Base-by-base conservation (phyloP, 2,329 filamentous ascomycete species). In the Blumeria graminis region DNA sequence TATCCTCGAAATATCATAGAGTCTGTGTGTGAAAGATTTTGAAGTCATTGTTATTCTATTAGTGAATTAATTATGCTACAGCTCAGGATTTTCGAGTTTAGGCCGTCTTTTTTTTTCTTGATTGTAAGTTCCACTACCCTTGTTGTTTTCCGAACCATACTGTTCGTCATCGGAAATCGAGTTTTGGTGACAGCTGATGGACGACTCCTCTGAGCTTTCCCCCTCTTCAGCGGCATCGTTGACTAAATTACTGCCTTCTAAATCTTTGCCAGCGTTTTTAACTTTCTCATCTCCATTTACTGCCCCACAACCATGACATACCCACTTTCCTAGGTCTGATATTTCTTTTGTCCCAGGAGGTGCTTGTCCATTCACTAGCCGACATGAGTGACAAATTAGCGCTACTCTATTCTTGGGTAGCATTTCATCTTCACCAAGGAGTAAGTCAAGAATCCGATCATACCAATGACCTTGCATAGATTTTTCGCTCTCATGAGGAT, bases 381-480 rank as follows among this genome's bases (percentile, higher is more conserved):
- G 76, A 67, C 92, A 98, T 41, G 76, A 74, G 35, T 73, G 69
- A 69, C 92, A 98, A 56, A 98, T 86, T 60, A 98, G 73, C 7
- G 81, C 90, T 58, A 94, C 79, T 16, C 92, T 81, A 68, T 96
- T 96, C 71, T 88, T 93, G 1, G 90, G 79, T 11, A 85, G 81
- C 4, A 86, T 93, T 69, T 98, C 92, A 64, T 98, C 92, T 65
- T 98, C 92, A 54, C 92, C 92, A 0, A 98, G 76, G 32, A 98
- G 78, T 0, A 94, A 78, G 65, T 98, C 92, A 57, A 98, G 74
- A 56, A 98, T 81, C 57, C 90, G 80, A 67, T 98, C 92, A 69
- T 96, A 98, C 92, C 92, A 98, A 65, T 84, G 81, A 14, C 80
- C 71, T 43, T 58, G 62, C 10, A 55, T 14, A 41, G 54, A 57